phyloP scores from a whole-genome alignment of 2,329 filamentous ascomycete species.

The Pseudocercospora macadamiae region DNA sequence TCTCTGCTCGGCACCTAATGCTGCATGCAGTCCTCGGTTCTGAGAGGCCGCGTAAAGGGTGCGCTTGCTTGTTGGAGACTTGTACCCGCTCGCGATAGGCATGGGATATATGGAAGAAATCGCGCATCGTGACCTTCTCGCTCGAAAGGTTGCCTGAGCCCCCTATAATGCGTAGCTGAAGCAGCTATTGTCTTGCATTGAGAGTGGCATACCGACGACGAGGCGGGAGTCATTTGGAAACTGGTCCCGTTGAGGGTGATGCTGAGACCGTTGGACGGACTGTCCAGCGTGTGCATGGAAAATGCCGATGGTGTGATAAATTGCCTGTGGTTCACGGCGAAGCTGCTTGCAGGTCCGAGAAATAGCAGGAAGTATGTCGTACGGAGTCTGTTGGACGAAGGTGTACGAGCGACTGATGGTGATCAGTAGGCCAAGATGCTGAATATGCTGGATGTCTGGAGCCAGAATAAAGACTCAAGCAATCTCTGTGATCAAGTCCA shows the following conservation, averaged over 20 bases:
- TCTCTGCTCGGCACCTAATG: conserved; percentile 80
- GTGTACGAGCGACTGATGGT: too few relatives aligned
- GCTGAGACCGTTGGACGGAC: too few relatives aligned
- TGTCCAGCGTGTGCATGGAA: too few relatives aligned
- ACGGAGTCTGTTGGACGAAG: too few relatives aligned
- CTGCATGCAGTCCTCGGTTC: conserved; percentile 71
- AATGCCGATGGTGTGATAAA: too few relatives aligned
- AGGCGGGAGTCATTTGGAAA: conserved; percentile 77
- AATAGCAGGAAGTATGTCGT: too few relatives aligned
- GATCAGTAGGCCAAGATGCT: too few relatives aligned
- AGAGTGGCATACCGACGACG: conserved; percentile 70
- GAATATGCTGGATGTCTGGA: too few relatives aligned
- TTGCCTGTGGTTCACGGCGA: too few relatives aligned
- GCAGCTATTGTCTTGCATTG: conserved; percentile 12
- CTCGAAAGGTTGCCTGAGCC: conserved; percentile 80
- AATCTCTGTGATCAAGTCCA: too few relatives aligned
- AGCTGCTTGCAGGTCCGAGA: too few relatives aligned
- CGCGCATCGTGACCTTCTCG: conserved; percentile 89
- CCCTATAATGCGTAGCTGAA: conserved; percentile 1
- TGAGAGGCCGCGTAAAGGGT: conserved; percentile 96
- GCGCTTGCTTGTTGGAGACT: conserved; percentile 94
- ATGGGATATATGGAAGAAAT: conserved; percentile 90
- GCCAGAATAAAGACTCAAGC: too few relatives aligned
- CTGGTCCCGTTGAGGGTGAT: conserved; percentile 79
- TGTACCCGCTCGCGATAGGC: conserved; percentile 85